Conservation (phyloP, 73 alveolate genomes). For the Tetrahymena borealis region DNA sequence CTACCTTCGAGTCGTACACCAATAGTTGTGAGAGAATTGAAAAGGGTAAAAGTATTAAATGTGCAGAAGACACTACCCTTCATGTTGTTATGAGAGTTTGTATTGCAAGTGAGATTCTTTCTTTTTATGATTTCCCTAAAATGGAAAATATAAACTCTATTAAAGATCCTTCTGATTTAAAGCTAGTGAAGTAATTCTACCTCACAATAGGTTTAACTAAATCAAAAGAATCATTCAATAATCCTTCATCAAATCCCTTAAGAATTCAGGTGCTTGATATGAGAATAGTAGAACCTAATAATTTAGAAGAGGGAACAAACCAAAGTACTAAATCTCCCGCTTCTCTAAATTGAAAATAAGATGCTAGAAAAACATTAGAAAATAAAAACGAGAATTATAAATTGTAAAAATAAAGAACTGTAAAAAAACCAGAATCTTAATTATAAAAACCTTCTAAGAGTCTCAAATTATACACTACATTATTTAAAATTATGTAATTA, state of each 20-base stretch:
- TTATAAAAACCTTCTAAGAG: too few relatives aligned
- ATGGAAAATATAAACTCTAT: not conserved
- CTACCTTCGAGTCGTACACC: not conserved
- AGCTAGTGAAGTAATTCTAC: not conserved
- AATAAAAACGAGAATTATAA: too few relatives aligned
- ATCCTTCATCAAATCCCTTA: not conserved
- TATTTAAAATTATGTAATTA: too few relatives aligned
- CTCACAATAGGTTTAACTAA: not conserved
- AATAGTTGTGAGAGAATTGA: not conserved
- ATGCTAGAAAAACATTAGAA: too few relatives aligned
- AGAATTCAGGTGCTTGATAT: not conserved
- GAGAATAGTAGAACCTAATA: not conserved
- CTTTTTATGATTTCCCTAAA: not conserved
- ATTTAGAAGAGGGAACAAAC: not conserved
- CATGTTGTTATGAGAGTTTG: not conserved
- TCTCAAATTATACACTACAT: too few relatives aligned
- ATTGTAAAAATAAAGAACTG: too few relatives aligned
- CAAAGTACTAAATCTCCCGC: too few relatives aligned
- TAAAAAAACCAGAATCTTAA: too few relatives aligned
- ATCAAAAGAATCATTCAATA: not conserved
- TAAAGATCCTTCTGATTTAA: not conserved
- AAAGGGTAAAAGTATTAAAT: not conserved
- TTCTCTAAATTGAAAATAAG: too few relatives aligned
- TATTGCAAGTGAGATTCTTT: not conserved
- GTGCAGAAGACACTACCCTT: not conserved